These are phyloP conservation scores for Cymodocea nodosa DNA, from an alignment of 116 monocot species.

Conservation along the genomic window DNA sequence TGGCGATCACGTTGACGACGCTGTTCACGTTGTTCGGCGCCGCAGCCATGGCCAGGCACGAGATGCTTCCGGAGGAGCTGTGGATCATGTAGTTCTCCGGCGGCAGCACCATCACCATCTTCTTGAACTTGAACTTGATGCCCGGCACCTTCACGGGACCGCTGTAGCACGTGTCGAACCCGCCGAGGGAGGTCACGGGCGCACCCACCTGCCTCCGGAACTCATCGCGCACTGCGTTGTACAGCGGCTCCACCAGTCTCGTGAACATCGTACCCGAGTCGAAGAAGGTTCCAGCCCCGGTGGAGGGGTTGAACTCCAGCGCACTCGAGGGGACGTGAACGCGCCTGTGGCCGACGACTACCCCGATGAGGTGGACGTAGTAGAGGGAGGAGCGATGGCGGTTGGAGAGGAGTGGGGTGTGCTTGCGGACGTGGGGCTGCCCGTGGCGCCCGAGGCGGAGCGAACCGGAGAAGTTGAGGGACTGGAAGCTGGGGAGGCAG, in stretches of 20 bases:
- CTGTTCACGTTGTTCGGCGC: conserved; percentile 76
- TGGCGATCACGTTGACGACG: conserved; percentile 86
- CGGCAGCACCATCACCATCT: conserved; percentile 64
- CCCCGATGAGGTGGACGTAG: conserved; percentile 38
- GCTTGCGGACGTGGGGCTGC: conserved; percentile 30
- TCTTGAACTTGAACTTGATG: conserved; percentile 50
- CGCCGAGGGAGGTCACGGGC: conserved; percentile 33
- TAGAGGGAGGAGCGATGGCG: conserved; percentile 40
- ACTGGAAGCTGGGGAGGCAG: conserved; percentile 52
- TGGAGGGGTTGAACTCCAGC: conserved; percentile 32
- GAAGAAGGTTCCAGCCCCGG: conserved; percentile 49
- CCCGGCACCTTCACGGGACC: conserved; percentile 28
- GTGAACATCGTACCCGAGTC: conserved; percentile 67
- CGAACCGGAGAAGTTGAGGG: conserved; percentile 56
- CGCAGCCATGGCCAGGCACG: conserved; percentile 90
- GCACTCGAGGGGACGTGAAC: conserved; percentile 24
- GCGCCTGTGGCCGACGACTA: conserved; percentile 29
- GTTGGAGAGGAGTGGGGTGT: conserved; percentile 41
- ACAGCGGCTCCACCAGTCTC: conserved; percentile 41
- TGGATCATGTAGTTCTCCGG: conserved; percentile 71
- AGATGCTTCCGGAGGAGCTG: conserved; percentile 41
- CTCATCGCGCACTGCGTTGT: conserved; percentile 36
- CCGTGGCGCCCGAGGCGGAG: conserved; percentile 47
- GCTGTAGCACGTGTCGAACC: conserved; percentile 72
- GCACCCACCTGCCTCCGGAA: conserved; percentile 34